Percentiles rank a stretch among this genome's conserved stretches.
Conservation (phyloP, 2,329 filamentous ascomycete species). For the Epichloe typhina region DNA sequence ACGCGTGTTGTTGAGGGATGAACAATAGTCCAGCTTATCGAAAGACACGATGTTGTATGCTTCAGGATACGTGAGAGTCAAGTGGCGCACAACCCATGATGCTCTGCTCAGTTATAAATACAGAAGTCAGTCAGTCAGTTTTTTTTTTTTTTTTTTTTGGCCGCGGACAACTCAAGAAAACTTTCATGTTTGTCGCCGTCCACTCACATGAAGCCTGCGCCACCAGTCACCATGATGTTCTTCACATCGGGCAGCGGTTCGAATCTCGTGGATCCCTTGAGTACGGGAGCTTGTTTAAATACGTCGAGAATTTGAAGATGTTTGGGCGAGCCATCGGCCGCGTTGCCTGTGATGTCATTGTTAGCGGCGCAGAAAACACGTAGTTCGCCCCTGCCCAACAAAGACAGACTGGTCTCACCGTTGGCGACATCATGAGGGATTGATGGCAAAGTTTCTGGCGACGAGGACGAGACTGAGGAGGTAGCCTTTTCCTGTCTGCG, state of each 20-base stretch:
- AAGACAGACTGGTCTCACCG: slow-evolving; percentile 4
- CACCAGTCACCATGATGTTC: slow-evolving; percentile 75
- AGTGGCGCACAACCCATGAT: slow-evolving; percentile 71
- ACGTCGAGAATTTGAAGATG: slow-evolving; percentile 48
- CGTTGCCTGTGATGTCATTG: background rate
- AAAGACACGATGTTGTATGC: slow-evolving; percentile 72
- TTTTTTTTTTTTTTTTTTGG: background rate
- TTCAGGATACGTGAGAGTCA: slow-evolving; percentile 58
- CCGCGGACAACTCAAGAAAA: background rate
- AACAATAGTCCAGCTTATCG: slow-evolving; percentile 75
- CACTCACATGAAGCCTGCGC: slow-evolving; percentile 72
- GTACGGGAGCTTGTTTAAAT: slow-evolving; percentile 59
- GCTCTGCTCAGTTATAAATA: slow-evolving; percentile 35
- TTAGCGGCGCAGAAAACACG: background rate
- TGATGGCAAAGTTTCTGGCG: slow-evolving; percentile 1
- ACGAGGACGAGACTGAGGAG: background rate
- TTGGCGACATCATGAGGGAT: slow-evolving; percentile 5
- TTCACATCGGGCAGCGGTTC: slow-evolving; percentile 54
- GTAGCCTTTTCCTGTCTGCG: background rate
- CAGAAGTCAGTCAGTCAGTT: background rate
- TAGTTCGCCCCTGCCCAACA: background rate
- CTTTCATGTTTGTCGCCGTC: background rate
- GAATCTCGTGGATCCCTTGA: slow-evolving; percentile 58
- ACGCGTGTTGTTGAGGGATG: slow-evolving; percentile 67
- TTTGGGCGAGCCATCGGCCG: slow-evolving; percentile 18